phyloP scores from a whole-genome alignment of 768 basidiomycete genomes.

The Suillus paluster region DNA sequence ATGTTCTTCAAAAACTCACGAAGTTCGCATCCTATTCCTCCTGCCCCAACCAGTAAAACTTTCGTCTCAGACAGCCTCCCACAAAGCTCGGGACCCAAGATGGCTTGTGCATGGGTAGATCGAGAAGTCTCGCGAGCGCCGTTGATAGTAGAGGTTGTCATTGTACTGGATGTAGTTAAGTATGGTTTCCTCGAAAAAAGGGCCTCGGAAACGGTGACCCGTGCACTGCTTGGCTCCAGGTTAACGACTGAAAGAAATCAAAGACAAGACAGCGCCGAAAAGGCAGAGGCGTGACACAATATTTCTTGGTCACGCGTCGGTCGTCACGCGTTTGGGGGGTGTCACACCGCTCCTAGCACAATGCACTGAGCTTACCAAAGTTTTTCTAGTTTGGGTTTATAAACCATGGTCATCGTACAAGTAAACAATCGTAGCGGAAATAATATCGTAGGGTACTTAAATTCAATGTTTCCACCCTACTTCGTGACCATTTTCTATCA shows the following conservation, averaged over 20 bases:
- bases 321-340: constrained; percentile 27
- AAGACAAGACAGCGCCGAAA: constrained; percentile 8
- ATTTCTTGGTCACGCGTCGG: constrained; percentile 28
- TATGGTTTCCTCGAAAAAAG: neutral
- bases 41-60: constrained; percentile 91
- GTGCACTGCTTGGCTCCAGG: neutral
- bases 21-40: constrained; percentile 97
- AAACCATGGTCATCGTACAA: neutral
- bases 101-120: constrained; percentile 68
- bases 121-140: constrained; percentile 36
- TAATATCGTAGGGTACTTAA: neutral
- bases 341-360: constrained; percentile 1
- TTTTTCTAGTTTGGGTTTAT: neutral
- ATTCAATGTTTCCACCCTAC: constrained; percentile 59
- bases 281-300: constrained; percentile 6
- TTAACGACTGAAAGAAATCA: constrained; percentile 2
- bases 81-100: constrained; percentile 78
- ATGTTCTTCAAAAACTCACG: constrained; percentile 49
- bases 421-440: neutral
- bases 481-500: constrained; percentile 71
- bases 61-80: constrained; percentile 61
- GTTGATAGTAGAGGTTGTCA: constrained; percentile 14
- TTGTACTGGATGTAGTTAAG: neutral
- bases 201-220: neutral
- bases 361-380: neutral